These are phyloP conservation scores for Curvularia spicifera DNA, from an alignment of 2,329 filamentous ascomycete genomes.

Conservation along the genomic window DNA sequence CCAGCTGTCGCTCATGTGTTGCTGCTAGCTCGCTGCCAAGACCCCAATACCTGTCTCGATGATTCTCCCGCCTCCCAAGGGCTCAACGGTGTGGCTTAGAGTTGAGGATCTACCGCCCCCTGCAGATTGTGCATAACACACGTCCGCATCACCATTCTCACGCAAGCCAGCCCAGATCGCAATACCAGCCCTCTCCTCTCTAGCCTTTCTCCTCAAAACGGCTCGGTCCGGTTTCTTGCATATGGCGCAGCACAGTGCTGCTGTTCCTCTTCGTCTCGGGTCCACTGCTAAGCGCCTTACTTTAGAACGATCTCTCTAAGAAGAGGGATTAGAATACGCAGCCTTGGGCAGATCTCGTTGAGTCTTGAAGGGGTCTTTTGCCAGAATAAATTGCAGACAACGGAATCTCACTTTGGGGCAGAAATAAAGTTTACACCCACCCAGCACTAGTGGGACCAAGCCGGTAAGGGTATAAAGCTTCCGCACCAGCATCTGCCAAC, in stretches of 20 bases:
- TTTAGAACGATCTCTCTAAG: neutral
- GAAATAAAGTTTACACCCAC: conserved; percentile 1
- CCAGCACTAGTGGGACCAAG: conserved; percentile 4
- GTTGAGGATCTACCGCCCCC: conserved; percentile 2
- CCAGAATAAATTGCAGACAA: neutral
- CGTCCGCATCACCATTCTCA: neutral
- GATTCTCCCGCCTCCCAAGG: neutral
- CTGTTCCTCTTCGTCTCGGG: too few relatives aligned
- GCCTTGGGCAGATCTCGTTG: neutral
- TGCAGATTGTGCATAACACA: neutral
- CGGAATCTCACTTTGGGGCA: neutral
- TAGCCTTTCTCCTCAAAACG: neutral
- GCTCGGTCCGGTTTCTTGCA: neutral
- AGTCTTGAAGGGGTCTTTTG: neutral
- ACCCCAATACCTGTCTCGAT: neutral
- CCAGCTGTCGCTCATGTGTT: neutral
- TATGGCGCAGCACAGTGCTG: too few relatives aligned
- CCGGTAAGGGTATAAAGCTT: conserved; percentile 17
- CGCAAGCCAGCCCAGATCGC: neutral
- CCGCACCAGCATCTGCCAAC: conserved; percentile 12
- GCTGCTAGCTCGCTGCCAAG: neutral
- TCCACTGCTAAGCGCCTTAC: neutral
- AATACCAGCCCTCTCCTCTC: neutral
- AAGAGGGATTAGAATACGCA: neutral
- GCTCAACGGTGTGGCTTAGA: neutral